Conservation (phyloP, 192 early-diverging fungal genomes). For the Chytriomyces hyalinus region DNA sequence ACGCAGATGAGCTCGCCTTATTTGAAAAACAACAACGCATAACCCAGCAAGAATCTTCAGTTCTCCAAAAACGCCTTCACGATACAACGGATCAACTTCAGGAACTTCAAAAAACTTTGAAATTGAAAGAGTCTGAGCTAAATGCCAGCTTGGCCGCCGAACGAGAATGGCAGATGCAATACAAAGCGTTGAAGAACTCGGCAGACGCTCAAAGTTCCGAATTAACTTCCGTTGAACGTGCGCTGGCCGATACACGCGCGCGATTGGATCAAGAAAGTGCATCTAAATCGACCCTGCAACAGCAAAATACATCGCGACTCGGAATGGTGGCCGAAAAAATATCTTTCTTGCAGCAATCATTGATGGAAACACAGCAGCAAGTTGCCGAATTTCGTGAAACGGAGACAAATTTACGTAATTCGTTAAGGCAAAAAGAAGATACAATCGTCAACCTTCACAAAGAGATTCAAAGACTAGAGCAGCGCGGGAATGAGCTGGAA, state of each 20-base stretch:
- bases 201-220: slow-evolving; percentile 6
- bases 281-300: slow-evolving; percentile 40
- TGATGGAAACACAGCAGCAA: slow-evolving; percentile 52
- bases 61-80: slow-evolving; percentile 33
- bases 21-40: slow-evolving; percentile 24
- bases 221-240: slow-evolving; percentile 27
- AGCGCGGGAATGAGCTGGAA: slow-evolving; percentile 30
- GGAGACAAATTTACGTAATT: slow-evolving; percentile 38
- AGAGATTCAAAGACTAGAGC: slow-evolving; percentile 32
- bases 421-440: slow-evolving; percentile 47
- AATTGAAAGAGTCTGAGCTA: slow-evolving; percentile 28
- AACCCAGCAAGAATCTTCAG: slow-evolving; percentile 27
- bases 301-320: slow-evolving; percentile 49
- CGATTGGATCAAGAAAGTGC: slow-evolving; percentile 42
- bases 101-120: slow-evolving; percentile 27
- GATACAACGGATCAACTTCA: slow-evolving; percentile 23
- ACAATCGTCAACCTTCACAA: slow-evolving; percentile 39
- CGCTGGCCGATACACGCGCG: slow-evolving; percentile 30
- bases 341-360: slow-evolving; percentile 44
- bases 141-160: slow-evolving; percentile 13
- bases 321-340: slow-evolving; percentile 53
- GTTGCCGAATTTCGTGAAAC: slow-evolving; percentile 43
- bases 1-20: background rate
- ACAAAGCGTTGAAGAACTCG: slow-evolving; percentile 30
- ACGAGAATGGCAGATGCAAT: slow-evolving; percentile 15